Base-by-base conservation (phyloP, 2,329 filamentous ascomycete genomes). In the Trichophyton mentagrophytes region DNA sequence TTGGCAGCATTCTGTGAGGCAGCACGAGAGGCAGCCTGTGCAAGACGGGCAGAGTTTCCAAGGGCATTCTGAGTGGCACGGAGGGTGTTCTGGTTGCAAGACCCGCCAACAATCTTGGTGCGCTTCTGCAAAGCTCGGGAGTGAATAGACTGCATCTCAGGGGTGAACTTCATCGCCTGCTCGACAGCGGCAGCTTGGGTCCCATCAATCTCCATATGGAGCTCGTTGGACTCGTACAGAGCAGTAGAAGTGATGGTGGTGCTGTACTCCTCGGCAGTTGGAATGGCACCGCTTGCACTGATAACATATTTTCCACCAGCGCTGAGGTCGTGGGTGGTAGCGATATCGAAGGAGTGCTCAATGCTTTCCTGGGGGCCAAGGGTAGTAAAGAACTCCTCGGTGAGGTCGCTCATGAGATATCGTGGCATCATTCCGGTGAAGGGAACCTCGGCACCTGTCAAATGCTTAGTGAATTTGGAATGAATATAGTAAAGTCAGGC, bases 181-280 rank as follows among this genome's bases (percentile, higher is more conserved):
- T 77, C 74, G 57, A 79, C 76, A 42, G 77, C 74, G 56, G 77
- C 76, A 9, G 85, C 84, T 58, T 79, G 69, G 11, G 72, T 72
- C n/a, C 80, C 83, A 64, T 87, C 79, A 49, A 88, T 75, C 4
- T 77, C 72, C 63, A 85, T 76, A 59, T 76, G 77, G 57, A 87
- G 71, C 15, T 77, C 76, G 72, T 87, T 87, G 67, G 80, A 84
- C 60, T 77, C 73, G 73, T 80, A 87, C 9, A 78, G 70, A 2
- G 86, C 70, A 44, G 77, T 78, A 51, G 80, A 82, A 9, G 78
- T 71, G 38, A 88, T 76, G 44, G 79, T 73, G 51, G 77, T 83
- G 17, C 76, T 78, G 3, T 46, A 6, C 20, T 59, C 44, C 7
- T 63, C 51, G 2, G 33, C 60, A 25, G 58, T 27, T 3, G 51